Percentiles rank a stretch among this genome's conserved stretches.
Conservation (phyloP, 495 filamentous ascomycete species). For the Recurvomyces mirabilis region DNA sequence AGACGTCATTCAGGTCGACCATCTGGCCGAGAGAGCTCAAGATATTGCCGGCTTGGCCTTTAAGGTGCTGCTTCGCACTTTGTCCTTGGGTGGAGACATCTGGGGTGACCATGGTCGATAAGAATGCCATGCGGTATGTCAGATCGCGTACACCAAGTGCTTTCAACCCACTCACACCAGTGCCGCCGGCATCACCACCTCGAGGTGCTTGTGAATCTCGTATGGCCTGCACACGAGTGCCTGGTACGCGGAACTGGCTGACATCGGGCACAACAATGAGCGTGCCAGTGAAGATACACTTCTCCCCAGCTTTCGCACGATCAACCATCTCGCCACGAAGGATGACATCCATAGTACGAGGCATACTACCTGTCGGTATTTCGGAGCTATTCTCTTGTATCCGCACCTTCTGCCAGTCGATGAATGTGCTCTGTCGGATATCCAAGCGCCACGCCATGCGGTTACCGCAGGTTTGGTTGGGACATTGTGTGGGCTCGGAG, state of each 20-base stretch:
- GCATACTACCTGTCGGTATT: constrained; percentile 98
- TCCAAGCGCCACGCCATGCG: constrained; percentile 84
- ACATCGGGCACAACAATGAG: constrained; percentile 96
- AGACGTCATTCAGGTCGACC: constrained; percentile 47
- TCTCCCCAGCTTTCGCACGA: constrained; percentile 91
- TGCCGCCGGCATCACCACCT: constrained; percentile 64
- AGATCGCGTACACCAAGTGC: constrained; percentile 87
- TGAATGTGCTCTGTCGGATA: constrained; percentile 92
- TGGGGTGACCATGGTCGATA: constrained; percentile 92
- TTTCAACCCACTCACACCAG: constrained; percentile 79
- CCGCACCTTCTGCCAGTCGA: constrained; percentile 97
- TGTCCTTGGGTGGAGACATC: constrained; percentile 72
- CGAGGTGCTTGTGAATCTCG: constrained; percentile 64
- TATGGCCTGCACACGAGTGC: constrained; percentile 71
- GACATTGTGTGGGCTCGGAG: constrained; percentile 92
- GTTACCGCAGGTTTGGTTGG: constrained; percentile 84
- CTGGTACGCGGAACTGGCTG: constrained; percentile 85
- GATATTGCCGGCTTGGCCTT: constrained; percentile 65
- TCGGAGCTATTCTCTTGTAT: constrained; percentile 97
- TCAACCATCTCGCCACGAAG: constrained; percentile 97
- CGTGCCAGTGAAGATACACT: constrained; percentile 92
- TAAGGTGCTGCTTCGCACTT: constrained; percentile 47
- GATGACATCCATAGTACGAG: constrained; percentile 93
- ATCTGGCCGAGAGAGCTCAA: constrained; percentile 69
- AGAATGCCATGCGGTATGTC: constrained; percentile 93